Percentiles rank a stretch among this genome's conserved stretches.
These are phyloP conservation scores for Trametes maxima DNA, from an alignment of 768 basidiomycete species.

Conservation along the genomic window DNA sequence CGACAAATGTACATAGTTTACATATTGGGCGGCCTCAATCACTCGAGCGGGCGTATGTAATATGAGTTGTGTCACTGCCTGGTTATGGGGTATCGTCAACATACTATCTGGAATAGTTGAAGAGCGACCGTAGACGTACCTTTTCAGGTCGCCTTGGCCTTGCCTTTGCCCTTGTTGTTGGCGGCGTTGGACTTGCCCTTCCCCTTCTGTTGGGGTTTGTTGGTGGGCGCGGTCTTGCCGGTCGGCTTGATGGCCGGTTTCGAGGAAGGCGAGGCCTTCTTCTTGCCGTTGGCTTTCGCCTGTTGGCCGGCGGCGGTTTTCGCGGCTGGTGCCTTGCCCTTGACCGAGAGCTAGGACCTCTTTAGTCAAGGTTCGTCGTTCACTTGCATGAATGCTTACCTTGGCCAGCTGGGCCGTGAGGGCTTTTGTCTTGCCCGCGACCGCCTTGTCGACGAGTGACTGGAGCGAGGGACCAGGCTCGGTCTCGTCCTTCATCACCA, in stretches of 20 bases:
- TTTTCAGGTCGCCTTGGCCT: neutral
- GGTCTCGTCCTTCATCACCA: neutral
- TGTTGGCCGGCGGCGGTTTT: neutral
- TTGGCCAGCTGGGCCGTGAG: neutral
- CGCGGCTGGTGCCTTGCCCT: neutral
- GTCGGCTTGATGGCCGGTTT: neutral
- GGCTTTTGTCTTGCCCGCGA: neutral
- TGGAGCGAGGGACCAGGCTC: neutral
- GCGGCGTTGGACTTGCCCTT: no score
- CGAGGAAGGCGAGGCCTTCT: neutral
- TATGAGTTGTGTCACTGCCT: neutral
- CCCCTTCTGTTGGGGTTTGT: no score
- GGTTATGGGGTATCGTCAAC: neutral
- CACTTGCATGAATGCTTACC: neutral
- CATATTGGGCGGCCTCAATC: neutral
- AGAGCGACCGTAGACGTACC: neutral
- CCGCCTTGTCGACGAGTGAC: constrained; percentile 9
- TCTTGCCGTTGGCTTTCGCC: no score
- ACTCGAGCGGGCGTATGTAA: neutral
- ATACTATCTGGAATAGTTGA: neutral
- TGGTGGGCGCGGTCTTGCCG: no score
- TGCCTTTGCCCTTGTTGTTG: neutral
- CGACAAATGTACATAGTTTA: neutral
- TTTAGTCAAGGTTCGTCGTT: neutral
- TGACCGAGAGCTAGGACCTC: neutral